These are phyloP conservation scores for Fulvia fulva DNA, from an alignment of 2,329 filamentous ascomycete genomes.

Conservation along the genomic window DNA sequence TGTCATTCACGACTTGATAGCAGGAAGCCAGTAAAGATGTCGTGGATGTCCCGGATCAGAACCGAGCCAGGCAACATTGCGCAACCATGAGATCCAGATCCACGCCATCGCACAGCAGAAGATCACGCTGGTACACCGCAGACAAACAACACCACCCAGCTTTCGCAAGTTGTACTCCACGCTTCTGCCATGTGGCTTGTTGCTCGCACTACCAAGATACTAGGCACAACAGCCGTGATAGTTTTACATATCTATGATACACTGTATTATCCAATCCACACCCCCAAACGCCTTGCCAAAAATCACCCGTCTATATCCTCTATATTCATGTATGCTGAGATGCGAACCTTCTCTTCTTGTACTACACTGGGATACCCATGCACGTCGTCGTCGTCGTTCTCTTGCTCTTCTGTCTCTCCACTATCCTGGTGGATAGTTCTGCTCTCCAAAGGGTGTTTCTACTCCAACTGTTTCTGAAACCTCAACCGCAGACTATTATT, in stretches of 20 bases:
- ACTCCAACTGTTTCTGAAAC: conserved; percentile 62
- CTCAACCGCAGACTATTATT: conserved; percentile 67
- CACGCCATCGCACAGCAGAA: background rate
- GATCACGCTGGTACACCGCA: conserved; percentile 11
- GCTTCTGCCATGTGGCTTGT: conserved; percentile 8
- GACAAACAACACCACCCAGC: conserved; percentile 2
- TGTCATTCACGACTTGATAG: background rate
- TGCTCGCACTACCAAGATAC: background rate
- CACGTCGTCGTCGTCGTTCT: too few relatives aligned
- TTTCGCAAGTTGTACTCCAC: conserved; percentile 9
- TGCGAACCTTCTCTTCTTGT: background rate
- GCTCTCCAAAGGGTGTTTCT: conserved; percentile 3
- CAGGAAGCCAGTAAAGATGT: background rate
- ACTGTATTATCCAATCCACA: background rate
- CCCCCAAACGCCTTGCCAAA: background rate
- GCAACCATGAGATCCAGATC: background rate
- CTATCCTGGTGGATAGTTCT: background rate
- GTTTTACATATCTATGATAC: background rate
- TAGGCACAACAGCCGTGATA: background rate
- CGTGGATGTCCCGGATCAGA: background rate
- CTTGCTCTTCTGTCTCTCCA: background rate
- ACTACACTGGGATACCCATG: background rate
- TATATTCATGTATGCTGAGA: background rate
- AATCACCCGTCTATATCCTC: background rate
- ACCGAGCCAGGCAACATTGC: background rate